phyloP scores from a whole-genome alignment of 2,329 filamentous ascomycete genomes.

The Madurella fahalii region DNA sequence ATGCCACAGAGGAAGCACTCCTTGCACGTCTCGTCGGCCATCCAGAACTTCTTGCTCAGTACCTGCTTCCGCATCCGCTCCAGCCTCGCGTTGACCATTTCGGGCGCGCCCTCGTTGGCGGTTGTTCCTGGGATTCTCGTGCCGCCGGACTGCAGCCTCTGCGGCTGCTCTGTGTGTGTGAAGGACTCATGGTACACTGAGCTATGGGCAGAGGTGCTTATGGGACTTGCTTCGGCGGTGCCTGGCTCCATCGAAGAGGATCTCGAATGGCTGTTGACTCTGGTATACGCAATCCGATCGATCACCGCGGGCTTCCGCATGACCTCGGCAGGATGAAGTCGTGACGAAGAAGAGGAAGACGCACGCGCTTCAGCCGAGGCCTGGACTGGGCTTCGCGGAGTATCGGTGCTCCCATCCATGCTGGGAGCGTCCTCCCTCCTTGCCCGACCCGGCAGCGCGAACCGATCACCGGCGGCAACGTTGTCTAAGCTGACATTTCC shows the following conservation, averaged over 20 bases:
- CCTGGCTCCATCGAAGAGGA: slow-evolving; percentile 57
- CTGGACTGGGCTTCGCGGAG: slow-evolving; percentile 42
- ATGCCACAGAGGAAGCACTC: slow-evolving; percentile 93
- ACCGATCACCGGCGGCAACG: slow-evolving; percentile 30
- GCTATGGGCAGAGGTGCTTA: slow-evolving; percentile 57
- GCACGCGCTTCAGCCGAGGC: slow-evolving; percentile 29
- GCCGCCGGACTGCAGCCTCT: slow-evolving; percentile 43
- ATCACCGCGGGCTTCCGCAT: slow-evolving; percentile 49
- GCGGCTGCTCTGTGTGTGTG: slow-evolving; percentile 41
- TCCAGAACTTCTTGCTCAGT: slow-evolving; percentile 95
- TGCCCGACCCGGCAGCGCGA: slow-evolving; percentile 27
- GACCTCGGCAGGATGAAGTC: slow-evolving; percentile 33
- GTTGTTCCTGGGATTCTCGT: slow-evolving; percentile 55
- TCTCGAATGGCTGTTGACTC: slow-evolving; percentile 45
- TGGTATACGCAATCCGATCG: slow-evolving; percentile 50
- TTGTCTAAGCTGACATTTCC: slow-evolving; percentile 38
- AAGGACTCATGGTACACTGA: slow-evolving; percentile 56
- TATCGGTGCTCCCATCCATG: slow-evolving; percentile 43
- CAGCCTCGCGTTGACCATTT: slow-evolving; percentile 56
- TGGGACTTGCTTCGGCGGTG: slow-evolving; percentile 52
- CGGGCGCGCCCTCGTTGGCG: slow-evolving; percentile 52
- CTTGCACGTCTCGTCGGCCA: slow-evolving; percentile 97
- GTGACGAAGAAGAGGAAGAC: slow-evolving; percentile 25
- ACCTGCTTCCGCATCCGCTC: slow-evolving; percentile 80
- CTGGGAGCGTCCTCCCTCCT: slow-evolving; percentile 43